These are phyloP conservation scores for Paraphoma chrysanthemicola DNA, from an alignment of 2,329 filamentous ascomycete species.

Conservation along the genomic window DNA sequence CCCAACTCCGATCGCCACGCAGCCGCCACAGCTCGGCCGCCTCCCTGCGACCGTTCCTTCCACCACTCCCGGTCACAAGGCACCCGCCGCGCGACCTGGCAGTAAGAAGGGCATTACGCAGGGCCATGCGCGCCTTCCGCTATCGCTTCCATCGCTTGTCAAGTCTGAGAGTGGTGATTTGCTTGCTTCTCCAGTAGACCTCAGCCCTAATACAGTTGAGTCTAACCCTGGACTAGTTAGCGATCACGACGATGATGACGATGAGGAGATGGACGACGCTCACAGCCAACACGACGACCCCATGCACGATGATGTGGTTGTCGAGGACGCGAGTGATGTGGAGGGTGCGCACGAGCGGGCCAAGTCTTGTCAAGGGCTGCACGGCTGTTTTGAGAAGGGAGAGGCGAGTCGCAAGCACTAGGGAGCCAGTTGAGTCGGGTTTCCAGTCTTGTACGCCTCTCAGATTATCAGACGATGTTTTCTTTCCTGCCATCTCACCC, in stretches of 20 bases:
- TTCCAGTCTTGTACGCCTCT: constrained; percentile 13
- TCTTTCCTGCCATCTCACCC: constrained; percentile 13
- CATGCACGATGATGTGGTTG: constrained; percentile 46
- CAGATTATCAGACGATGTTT: constrained; percentile 13
- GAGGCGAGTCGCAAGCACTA: constrained; percentile 47
- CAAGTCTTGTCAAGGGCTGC: constrained; percentile 39
- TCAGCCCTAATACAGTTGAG: constrained; percentile 57
- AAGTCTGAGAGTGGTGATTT: constrained; percentile 36
- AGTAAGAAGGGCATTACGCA: constrained; percentile 41
- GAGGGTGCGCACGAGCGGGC: constrained; percentile 44
- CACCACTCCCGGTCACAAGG: constrained; percentile 34
- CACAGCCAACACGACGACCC: constrained; percentile 45
- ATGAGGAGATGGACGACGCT: constrained; percentile 49
- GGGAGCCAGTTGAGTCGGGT: constrained; percentile 36
- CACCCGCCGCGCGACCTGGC: constrained; percentile 37
- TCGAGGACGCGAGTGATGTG: constrained; percentile 49
- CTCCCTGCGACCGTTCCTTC: constrained; percentile 37
- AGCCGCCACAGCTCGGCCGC: constrained; percentile 41
- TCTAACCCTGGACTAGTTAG: constrained; percentile 59
- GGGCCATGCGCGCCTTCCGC: constrained; percentile 38
- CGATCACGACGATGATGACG: constrained; percentile 59
- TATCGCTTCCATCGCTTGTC: constrained; percentile 38
- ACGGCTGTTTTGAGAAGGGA: constrained; percentile 43
- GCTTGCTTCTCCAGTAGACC: constrained; percentile 46
- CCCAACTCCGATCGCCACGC: constrained; percentile 36